Evolutionary conservation across 2,329 filamentous ascomycete genomes (phyloP).

Genomic region (Alternaria arbusti): DNA sequence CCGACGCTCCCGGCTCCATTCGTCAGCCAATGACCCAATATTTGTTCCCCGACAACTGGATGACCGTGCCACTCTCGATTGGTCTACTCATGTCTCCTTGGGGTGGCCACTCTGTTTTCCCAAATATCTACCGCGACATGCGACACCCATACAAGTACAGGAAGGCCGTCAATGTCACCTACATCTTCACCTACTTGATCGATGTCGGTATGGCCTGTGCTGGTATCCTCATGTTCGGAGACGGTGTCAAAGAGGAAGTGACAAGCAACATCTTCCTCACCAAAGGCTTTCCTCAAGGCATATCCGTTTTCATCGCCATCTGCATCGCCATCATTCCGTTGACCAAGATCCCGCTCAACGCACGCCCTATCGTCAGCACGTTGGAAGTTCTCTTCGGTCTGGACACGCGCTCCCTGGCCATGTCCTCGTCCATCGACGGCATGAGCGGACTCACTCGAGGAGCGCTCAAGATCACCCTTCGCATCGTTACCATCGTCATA

Average conservation of each 20-base stretch:
- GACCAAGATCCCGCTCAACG: conserved; percentile 92
- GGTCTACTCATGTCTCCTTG: conserved; percentile 86
- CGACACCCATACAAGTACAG: conserved; percentile 82
- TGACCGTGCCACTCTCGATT: conserved; percentile 84
- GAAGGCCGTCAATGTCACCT: conserved; percentile 77
- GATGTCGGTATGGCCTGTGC: conserved; percentile 82
- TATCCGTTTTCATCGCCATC: conserved; percentile 81
- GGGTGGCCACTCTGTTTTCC: conserved; percentile 78
- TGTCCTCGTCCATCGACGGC: conserved; percentile 57
- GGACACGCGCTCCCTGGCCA: conserved; percentile 62
- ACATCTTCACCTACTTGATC: conserved; percentile 82
- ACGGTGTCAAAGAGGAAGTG: conserved; percentile 84
- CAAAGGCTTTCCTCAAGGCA: conserved; percentile 72
- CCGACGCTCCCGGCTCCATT: conserved; percentile 79
- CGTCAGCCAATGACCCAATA: conserved; percentile 79
- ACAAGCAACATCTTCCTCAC: conserved; percentile 86
- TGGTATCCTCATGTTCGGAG: conserved; percentile 93
- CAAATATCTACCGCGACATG: conserved; percentile 83
- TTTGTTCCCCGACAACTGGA: conserved; percentile 85
- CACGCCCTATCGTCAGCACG: conserved; percentile 85
- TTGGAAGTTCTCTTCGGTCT: conserved; percentile 81
- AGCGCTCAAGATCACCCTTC: conserved; percentile 65
- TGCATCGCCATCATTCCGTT: conserved; percentile 93
- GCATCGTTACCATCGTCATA: conserved; percentile 69
- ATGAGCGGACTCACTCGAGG: conserved; percentile 64